Conservation (phyloP, 805 yeast species). For the Saccharomycopsis synnaedendra region DNA sequence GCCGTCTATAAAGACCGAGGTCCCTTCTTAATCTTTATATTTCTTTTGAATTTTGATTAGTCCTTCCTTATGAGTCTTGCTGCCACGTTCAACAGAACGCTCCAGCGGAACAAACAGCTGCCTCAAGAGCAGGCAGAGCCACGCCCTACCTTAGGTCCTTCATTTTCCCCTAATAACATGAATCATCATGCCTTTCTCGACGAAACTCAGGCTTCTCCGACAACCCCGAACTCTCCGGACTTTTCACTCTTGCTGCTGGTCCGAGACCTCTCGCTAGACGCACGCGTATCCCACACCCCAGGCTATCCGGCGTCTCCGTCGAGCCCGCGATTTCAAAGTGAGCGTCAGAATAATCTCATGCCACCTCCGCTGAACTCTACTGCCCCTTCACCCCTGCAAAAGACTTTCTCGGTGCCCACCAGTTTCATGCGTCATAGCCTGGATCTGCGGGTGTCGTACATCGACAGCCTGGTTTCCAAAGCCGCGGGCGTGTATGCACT, state of each 20-base stretch:
- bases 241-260: too few species aligned
- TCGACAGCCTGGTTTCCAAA: conserved; percentile 3
- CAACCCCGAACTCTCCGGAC: not conserved
- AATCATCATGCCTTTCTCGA: conserved; percentile 1
- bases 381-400: not conserved
- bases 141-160: not conserved
- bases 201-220: conserved; percentile 1
- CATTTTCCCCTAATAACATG: not conserved
- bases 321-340: too few species aligned
- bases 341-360: too few species aligned
- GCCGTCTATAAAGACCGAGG: too few species aligned
- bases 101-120: not conserved
- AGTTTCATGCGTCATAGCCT: conserved; percentile 8
- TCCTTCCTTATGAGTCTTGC: conserved; percentile 3
- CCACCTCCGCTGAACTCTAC: too few species aligned
- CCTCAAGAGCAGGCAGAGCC: not conserved
- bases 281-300: too few species aligned
- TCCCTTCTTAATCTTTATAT: too few species aligned
- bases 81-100: conserved; percentile 8
- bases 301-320: too few species aligned
- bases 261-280: too few species aligned
- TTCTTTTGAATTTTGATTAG: too few species aligned
- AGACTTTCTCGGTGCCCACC: conserved; percentile 11
- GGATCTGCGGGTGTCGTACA: conserved; percentile 11
- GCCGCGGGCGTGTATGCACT: conserved; percentile 1